Evolutionary conservation across 148 eudicot genomes (phyloP), one percentile per base, ranked within the genome.

Genomic region (Suaeda aralocaspica): DNA sequence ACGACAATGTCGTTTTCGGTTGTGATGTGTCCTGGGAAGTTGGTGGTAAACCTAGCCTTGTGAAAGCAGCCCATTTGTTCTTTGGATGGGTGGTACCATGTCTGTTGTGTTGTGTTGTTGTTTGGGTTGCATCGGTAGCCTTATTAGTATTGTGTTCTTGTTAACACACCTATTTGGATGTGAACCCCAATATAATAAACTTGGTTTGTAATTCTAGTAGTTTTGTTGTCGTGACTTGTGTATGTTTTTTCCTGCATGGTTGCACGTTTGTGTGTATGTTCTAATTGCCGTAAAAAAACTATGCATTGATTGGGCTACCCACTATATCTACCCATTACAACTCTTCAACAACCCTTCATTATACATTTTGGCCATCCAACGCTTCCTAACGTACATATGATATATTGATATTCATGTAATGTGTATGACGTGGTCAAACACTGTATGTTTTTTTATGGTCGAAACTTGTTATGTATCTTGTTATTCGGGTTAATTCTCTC

Each of bases 21-120:
- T 21, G 75, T 48, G 72, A 53, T 6, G 26, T 28, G 26, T 13
- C 18, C 18, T 39, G 34, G 34, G 67, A 59, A 62, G 15, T 26
- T 44, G 71, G 46, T 64, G 52, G 73, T 51, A 39, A 50, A 68
- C 50, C 49, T 12, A 39, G 22, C 66, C 66, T 71, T 66, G 36
- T 49, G 41, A 48, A 66, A 66, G 53, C n/a, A 9, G 31, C 33
- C 63, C 80, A 77, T n/a, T n/a, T 77, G 24, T 22, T 29, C 53
- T 16, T 12, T 7, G 39, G 10, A 21, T 60, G 26, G 29, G 26
- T 53, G 29, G n/a, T n/a, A n/a, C 55, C n/a, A n/a, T n/a, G n/a
- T n/a, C n/a, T 19, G 22, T 34, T 34, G 21, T 67, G 28, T 59
- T 5, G 42, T 18, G 31, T 5, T 19, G 45, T 48, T 56, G 64